Percentiles rank a stretch among this genome's conserved stretches.
Evolutionary conservation across 2,329 filamentous ascomycete species (phyloP).

Genomic region (Alternaria longipes): DNA sequence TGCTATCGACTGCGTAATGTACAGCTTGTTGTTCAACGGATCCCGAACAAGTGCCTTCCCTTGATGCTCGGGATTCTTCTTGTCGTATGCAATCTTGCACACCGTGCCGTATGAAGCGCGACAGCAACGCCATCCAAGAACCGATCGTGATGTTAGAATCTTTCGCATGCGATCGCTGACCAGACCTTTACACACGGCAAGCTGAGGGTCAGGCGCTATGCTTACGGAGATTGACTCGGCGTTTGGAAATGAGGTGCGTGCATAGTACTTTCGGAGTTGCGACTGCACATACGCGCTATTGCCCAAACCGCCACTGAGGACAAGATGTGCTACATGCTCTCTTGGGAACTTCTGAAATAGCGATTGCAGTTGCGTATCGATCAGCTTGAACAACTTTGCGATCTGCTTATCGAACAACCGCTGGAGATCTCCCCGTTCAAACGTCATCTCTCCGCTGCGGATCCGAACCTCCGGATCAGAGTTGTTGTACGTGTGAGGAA

Average conservation of each 20-base stretch:
- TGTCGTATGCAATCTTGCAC: conserved; percentile 50
- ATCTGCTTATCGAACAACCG: conserved; percentile 51
- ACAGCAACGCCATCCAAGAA: conserved; percentile 55
- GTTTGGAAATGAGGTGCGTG: conserved; percentile 33
- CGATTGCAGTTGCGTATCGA: conserved; percentile 46
- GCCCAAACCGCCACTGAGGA: conserved; percentile 56
- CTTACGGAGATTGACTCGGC: conserved; percentile 39
- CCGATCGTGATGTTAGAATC: conserved; percentile 53
- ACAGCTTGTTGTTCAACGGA: conserved; percentile 46
- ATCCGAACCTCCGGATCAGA: conserved; percentile 41
- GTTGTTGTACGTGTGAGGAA: conserved; percentile 45
- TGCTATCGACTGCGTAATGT: conserved; percentile 48
- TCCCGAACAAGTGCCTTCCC: conserved; percentile 39
- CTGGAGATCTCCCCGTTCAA: conserved; percentile 46
- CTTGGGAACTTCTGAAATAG: conserved; percentile 40
- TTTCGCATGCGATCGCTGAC: conserved; percentile 63
- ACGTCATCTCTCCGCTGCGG: conserved; percentile 47
- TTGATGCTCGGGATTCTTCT: conserved; percentile 43
- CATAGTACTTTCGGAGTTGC: conserved; percentile 47
- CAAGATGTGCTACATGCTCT: conserved; percentile 48
- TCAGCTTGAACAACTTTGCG: conserved; percentile 45
- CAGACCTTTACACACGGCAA: conserved; percentile 64
- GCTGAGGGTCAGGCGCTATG: conserved; percentile 60
- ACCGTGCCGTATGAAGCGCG: conserved; percentile 50
- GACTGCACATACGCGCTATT: conserved; percentile 55